These are phyloP conservation scores for Apiospora rasikravindrae DNA, from an alignment of 2,329 filamentous ascomycete genomes.

Conservation along the genomic window DNA sequence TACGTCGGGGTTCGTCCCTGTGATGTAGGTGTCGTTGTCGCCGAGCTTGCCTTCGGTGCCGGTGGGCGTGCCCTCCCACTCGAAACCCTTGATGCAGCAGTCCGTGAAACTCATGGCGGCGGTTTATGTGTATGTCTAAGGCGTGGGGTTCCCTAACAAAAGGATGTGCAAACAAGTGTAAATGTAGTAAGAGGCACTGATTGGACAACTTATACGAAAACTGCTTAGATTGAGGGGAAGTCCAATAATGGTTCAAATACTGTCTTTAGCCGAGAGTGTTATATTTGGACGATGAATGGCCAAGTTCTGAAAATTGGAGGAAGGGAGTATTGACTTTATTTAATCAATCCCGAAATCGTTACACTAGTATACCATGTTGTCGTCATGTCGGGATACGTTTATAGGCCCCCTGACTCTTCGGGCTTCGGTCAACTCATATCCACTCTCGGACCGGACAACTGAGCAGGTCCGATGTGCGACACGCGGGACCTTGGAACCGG, in stretches of 20 bases:
- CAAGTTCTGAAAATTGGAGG: not conserved
- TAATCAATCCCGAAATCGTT: not conserved
- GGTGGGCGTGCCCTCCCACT: slow-evolving; percentile 47
- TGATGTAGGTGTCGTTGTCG: slow-evolving; percentile 44
- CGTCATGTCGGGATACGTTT: not conserved
- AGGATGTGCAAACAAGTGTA: not conserved
- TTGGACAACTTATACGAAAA: not conserved
- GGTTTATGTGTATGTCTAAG: not conserved
- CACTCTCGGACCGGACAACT: slow-evolving; percentile 1
- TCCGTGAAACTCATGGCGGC: slow-evolving; percentile 27
- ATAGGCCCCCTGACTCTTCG: not conserved
- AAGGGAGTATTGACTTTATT: not conserved
- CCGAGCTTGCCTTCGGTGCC: slow-evolving; percentile 43
- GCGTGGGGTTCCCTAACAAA: not conserved
- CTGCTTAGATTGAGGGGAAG: not conserved
- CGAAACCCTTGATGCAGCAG: slow-evolving; percentile 46
- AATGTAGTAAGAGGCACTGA: not conserved
- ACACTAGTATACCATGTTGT: not conserved
- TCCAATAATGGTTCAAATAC: not conserved
- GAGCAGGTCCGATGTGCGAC: not conserved
- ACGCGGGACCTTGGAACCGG: not conserved
- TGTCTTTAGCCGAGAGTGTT: not conserved
- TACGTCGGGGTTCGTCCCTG: slow-evolving; percentile 36
- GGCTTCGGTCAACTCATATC: not conserved
- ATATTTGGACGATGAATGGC: not conserved